Evolutionary conservation across 176 grass and related monocot species (phyloP), one percentile per base, ranked within the genome.

Genomic region (Urochloa ruziziensis): DNA sequence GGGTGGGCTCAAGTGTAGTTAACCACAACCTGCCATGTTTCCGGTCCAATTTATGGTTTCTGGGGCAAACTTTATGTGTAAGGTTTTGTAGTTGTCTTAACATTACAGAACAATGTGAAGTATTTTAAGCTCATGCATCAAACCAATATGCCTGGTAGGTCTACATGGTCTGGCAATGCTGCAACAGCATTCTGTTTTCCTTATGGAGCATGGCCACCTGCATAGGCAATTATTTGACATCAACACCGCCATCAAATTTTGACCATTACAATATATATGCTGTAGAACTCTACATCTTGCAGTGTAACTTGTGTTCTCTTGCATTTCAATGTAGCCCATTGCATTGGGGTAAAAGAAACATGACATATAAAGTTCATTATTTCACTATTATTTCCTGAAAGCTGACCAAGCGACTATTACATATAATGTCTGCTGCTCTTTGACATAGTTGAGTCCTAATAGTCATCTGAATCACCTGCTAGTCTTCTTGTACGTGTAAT

Each of bases 171-270:
- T 66, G 27, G 48, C 15, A 1, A 56, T 74, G 56, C 48, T 80
- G 44, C 34, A 19, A 47, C 18, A 39, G 25, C 10, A 36, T 63
- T 63, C 35, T 44, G 13, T 58, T 57, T 53, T 23, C 43, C 30
- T 67, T 32, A 34, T 19, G 10, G 39, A 82, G 16, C 32, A 53
- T 64, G 76, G 32, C 56, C 62, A 67, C 80, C 37, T 88, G 25
- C 53, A 51, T 78, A 13, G 57, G 46, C 2, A 46, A 16, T 18
- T 70, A 17, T 44, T 70, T 40, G 24, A 6, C 27, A 46, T 58
- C 25, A 67, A 12, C 35, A 40, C 16, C 12, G 2, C 18, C 58
- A 84, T 67, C 61, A 33, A 49, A 51, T 13, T 27, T 57, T 51
- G 12, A 52, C 19, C 32, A 23, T 61, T 85, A 25, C 21, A 33